phyloP scores from a whole-genome alignment of 352 stramenopile species.

The Globisporangium parvum region DNA sequence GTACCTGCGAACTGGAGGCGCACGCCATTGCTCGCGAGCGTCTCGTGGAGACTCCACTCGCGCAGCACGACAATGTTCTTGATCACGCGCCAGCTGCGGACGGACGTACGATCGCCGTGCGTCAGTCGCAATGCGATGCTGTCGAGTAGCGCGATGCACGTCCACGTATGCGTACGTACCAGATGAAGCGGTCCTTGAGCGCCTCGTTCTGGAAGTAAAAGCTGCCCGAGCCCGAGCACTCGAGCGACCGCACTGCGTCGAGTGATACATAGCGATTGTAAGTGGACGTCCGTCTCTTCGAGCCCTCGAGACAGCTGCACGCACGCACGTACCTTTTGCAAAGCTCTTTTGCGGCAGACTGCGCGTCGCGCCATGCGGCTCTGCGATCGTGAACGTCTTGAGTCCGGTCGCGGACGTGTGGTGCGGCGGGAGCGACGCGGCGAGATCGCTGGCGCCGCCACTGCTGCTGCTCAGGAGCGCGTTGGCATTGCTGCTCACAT shows the following conservation, averaged over 20 bases:
- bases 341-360: conserved; percentile 52
- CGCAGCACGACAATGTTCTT: conserved; percentile 71
- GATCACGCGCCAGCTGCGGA: conserved; percentile 50
- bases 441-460: conserved; percentile 4
- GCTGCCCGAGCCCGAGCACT: conserved; percentile 56
- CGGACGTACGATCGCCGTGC: neutral
- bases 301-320: neutral
- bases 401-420: neutral
- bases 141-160: no score
- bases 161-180: conserved; percentile 13
- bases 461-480: conserved; percentile 13
- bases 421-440: conserved; percentile 14
- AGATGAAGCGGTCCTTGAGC: conserved; percentile 64
- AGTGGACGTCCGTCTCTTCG: neutral
- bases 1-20: conserved; percentile 46
- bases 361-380: conserved; percentile 14
- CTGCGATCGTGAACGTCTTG: conserved; percentile 14
- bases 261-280: neutral
- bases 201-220: conserved; percentile 73
- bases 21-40: conserved; percentile 48
- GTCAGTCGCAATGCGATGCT: neutral
- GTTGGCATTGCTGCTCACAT: neutral
- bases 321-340: conserved; percentile 27
- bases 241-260: conserved; percentile 42
- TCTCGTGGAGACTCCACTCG: conserved; percentile 66